Evolutionary conservation across 148 eudicot genomes (phyloP).

Genomic region (Persicaria tinctoria): DNA sequence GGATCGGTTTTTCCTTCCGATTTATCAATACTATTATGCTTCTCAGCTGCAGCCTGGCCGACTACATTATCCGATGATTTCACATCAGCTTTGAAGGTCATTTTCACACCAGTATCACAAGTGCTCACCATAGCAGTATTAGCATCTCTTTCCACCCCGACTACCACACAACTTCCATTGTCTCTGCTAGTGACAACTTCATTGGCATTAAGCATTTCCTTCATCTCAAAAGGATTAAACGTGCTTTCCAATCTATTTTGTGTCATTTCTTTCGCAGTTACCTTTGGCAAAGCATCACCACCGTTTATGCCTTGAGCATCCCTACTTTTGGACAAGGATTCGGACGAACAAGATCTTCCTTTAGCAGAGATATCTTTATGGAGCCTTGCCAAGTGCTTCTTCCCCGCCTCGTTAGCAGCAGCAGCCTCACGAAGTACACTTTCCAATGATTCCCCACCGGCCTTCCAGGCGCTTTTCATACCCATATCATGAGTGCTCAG

Average conservation of each 20-base stretch:
- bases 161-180: too few species aligned
- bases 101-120: neutral
- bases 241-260: neutral
- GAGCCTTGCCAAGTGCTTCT: neutral
- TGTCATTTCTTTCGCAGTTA: neutral
- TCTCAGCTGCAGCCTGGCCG: neutral
- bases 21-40: neutral
- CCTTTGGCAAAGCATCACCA: neutral
- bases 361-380: neutral
- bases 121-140: too few species aligned
- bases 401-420: neutral
- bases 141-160: too few species aligned
- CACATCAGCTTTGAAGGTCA: too few species aligned
- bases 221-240: neutral
- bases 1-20: neutral
- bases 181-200: neutral
- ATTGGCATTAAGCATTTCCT: neutral
- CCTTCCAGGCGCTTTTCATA: neutral
- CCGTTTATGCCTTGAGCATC: neutral
- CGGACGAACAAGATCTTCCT: neutral
- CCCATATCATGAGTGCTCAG: too few species aligned
- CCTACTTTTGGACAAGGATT: neutral
- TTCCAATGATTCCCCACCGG: neutral
- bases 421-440: neutral
- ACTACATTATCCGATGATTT: neutral